Percentiles rank a stretch among this genome's conserved stretches.
These are phyloP conservation scores for Agrocybe pediades DNA, from an alignment of 768 basidiomycete species.

Conservation along the genomic window DNA sequence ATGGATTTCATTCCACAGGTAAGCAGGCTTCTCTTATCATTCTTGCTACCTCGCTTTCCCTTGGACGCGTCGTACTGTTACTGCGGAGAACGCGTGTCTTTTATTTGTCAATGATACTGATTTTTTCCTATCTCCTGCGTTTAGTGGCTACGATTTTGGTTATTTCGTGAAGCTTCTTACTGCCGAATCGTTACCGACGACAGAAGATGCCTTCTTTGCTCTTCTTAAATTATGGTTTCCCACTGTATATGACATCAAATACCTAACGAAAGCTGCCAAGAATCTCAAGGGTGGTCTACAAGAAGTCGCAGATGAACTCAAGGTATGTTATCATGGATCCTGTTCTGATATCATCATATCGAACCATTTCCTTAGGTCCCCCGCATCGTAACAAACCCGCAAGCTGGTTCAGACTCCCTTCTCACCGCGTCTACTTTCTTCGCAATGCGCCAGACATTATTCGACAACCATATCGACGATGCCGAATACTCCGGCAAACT, in stretches of 20 bases:
- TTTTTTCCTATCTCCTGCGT: not conserved
- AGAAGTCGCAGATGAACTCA: slow-evolving; percentile 94
- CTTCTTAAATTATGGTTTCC: slow-evolving; percentile 92
- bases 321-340: slow-evolving; percentile 52
- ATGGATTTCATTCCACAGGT: slow-evolving; percentile 99
- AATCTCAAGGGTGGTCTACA: slow-evolving; percentile 87
- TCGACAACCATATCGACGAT: slow-evolving; percentile 88
- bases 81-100: too few species aligned
- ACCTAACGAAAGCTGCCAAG: slow-evolving; percentile 88
- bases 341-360: not conserved
- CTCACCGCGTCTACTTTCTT: slow-evolving; percentile 94
- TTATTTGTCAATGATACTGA: not conserved
- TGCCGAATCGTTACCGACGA: slow-evolving; percentile 80
- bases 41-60: too few species aligned
- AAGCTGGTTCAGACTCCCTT: slow-evolving; percentile 96
- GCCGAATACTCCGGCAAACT: slow-evolving; percentile 79
- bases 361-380: slow-evolving; percentile 57
- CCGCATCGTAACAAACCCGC: slow-evolving; percentile 89
- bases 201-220: slow-evolving; percentile 90
- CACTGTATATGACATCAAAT: slow-evolving; percentile 96
- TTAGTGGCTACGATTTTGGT: slow-evolving; percentile 97
- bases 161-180: slow-evolving; percentile 96
- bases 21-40: slow-evolving; percentile 30
- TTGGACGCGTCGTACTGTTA: too few species aligned
- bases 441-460: slow-evolving; percentile 92